Base-by-base conservation (phyloP, 495 filamentous ascomycete species). In the Tuber aestivum region DNA sequence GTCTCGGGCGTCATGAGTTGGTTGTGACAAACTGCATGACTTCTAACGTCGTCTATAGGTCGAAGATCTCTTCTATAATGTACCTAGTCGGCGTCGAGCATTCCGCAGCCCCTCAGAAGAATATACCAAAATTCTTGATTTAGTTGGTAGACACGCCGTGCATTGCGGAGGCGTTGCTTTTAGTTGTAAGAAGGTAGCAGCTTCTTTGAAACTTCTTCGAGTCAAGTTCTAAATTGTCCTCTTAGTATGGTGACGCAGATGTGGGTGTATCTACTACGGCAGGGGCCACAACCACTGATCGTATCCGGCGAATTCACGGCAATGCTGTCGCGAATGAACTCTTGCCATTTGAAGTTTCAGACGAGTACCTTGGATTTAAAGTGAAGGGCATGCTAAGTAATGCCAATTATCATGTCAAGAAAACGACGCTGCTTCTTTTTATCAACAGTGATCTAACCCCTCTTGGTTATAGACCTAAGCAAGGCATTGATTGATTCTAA, bases 41-140 rank as follows among this genome's bases (percentile, higher is more conserved):
- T 27, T 38, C 61, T 75, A 45, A 79, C 72, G 72, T 70, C 74
- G 35, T 27, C n/a, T 32, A 23, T 70, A 92, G 90, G 91, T 98
- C 41, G 95, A 99, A 81, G 96, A 99, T 82, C 85, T 99, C 14
- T 99, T 98, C 84, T 99, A 97, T 86, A 98, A 97, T 80, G 89
- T 97, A 2, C 94, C 94, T 5, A 97, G 91, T 18, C 89, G 96
- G 70, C 90, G 94, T 21, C 89, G 91, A 74, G 95, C 96, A 37
- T 99, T 98, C 80, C 89, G 95, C 65, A 97, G 95, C 41, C 85
- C 92, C 37, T 94, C 94, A 50, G 96, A 98, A 83, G 96, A 99
- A 84, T 98, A 97, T 84, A 93, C 95, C 75, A 98, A 99, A 84
- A 97, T 99, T 70, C 91, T 97, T 16, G 95, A 98, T 83, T 89